phyloP scores from a whole-genome alignment of 371 early-diverging fungal species.

The Apophysomyces sp. region DNA sequence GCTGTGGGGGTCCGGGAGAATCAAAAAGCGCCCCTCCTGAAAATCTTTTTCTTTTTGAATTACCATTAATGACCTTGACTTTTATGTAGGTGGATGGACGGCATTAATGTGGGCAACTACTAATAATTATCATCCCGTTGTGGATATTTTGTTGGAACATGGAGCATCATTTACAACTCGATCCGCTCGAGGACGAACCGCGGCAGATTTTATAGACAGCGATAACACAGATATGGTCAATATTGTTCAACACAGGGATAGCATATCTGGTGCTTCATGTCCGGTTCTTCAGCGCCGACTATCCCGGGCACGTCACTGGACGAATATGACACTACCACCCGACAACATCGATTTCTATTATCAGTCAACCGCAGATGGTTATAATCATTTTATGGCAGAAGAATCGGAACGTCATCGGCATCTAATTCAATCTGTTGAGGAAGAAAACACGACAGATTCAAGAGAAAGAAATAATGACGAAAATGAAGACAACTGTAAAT shows the following conservation, averaged over 20 bases:
- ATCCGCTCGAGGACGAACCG: constrained; percentile 73
- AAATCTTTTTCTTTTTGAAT: constrained; percentile 5
- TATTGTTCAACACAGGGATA: constrained; percentile 29
- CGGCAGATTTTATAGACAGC: constrained; percentile 68
- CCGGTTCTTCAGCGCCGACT: neutral
- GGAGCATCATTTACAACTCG: constrained; percentile 72
- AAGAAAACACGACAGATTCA: neutral
- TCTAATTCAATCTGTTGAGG: neutral
- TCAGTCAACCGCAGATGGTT: constrained; percentile 23
- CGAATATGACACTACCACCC: neutral
- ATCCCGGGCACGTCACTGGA: neutral
- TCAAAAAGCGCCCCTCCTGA: neutral
- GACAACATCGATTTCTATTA: constrained; percentile 25
- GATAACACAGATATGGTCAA: constrained; percentile 56
- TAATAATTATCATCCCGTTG: constrained; percentile 77
- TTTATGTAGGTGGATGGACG: constrained; percentile 82
- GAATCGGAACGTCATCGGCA: constrained; percentile 23
- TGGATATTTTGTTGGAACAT: constrained; percentile 68
- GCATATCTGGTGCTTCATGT: neutral
- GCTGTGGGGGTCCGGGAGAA: neutral
- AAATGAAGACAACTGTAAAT: too few species aligned
- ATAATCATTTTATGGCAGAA: constrained; percentile 29
- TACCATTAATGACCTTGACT: neutral
- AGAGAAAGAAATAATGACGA: neutral
- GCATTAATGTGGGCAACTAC: constrained; percentile 93